Base-by-base conservation (phyloP, 352 stramenopile species). In the Globisporangium nodosum region DNA sequence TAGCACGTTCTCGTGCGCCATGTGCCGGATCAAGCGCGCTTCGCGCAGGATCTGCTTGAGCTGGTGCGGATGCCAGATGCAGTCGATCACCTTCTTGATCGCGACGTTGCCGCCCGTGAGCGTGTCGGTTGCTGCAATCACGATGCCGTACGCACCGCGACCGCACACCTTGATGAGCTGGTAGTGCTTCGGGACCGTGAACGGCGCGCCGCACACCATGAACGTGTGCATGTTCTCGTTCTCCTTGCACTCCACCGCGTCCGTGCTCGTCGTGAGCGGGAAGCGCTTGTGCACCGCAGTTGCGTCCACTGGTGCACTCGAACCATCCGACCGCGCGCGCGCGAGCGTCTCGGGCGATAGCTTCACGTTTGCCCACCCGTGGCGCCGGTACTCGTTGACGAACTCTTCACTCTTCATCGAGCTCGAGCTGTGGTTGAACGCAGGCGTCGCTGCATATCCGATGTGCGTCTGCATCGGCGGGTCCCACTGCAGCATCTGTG, bases 31-130 rank as follows among this genome's bases (percentile, higher is more conserved):
- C 57, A 96, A 58, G 3, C 83, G 70, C 31, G 86, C 84, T 45
- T 96, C 87, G n/a, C 87, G 85, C 37, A 96, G 60, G 58, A 94
- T 94, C 58, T 94, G 85, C 63, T 96, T 96, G 53, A 95, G 79
- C 55, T 95, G 83, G 60, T 95, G 85, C 20, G 84, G 85, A 58
- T 95, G 85, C 85, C 85, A 95, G 49, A 95, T 90, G 53, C 85
- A 95, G 65, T 95, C 85, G 46, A 95, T 95, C 8, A 96, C 87
- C 58, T 96, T 96, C 72, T 96, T 96, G 56, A 96, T 96, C 39
- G 84, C 87, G 11, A 94, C 85, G 49, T 93, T 96, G 1, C 79
- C 84, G n/a, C 85, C 83, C 1, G 80, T 90, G 24, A 73, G 68
- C 33, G 76, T 77, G 61, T 96, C 87, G 9, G 85, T 94, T 7